Evolutionary conservation across 2,329 filamentous ascomycete species (phyloP).

Genomic region (Lanzia echinophila): DNA sequence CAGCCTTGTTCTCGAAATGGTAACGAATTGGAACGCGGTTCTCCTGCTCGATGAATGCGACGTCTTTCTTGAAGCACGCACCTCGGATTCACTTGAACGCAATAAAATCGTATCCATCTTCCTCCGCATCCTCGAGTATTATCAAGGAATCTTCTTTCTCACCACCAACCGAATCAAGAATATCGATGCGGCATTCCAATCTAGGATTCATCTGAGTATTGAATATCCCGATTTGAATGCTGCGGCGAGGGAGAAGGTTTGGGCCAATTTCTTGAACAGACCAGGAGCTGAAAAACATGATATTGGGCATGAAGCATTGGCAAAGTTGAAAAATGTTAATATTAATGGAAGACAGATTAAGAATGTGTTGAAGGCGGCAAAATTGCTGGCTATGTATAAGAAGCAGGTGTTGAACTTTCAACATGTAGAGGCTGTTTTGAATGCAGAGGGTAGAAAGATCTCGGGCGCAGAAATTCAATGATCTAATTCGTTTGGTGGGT

Average conservation of each 20-base stretch:
- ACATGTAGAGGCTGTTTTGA: no score
- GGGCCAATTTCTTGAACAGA: neutral
- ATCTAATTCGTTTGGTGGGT: no score
- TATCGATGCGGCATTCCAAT: constrained; percentile 26
- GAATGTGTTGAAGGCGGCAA: neutral
- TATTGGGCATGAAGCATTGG: neutral
- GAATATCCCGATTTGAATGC: neutral
- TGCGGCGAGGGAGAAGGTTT: neutral
- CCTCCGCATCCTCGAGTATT: constrained; percentile 31
- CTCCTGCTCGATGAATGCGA: constrained; percentile 80
- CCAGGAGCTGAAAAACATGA: neutral
- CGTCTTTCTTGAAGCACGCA: constrained; percentile 75
- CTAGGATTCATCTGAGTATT: constrained; percentile 21
- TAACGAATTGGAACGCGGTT: no score
- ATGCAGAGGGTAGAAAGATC: no score
- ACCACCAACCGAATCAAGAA: constrained; percentile 28
- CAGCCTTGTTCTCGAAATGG: no score
- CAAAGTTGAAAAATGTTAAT: neutral
- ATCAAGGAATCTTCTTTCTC: constrained; percentile 32
- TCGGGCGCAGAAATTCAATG: no score
- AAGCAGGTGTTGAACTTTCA: no score
- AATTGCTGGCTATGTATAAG: no score
- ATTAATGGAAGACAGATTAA: neutral
- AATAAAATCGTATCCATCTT: constrained; percentile 68
- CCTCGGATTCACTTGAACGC: constrained; percentile 74